Evolutionary conservation across 2,329 filamentous ascomycete genomes (phyloP).

Genomic region (Lachnellula hyalina): DNA sequence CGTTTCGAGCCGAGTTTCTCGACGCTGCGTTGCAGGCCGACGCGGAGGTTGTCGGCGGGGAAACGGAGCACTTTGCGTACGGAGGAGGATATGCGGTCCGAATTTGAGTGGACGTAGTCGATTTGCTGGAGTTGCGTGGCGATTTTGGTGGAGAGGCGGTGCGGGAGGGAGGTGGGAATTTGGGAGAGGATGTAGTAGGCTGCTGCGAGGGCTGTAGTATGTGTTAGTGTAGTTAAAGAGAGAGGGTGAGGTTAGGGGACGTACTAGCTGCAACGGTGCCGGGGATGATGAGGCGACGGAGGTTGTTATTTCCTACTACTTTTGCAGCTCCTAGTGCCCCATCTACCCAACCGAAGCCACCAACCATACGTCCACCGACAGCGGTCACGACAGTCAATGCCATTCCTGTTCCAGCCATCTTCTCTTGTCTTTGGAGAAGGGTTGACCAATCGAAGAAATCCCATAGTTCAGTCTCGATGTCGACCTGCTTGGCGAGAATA

Average conservation of each 20-base stretch:
- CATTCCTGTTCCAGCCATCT: constrained; percentile 90
- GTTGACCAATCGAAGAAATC: constrained; percentile 90
- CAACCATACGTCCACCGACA: constrained; percentile 73
- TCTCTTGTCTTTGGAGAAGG: constrained; percentile 85
- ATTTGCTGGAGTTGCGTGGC: constrained; percentile 71
- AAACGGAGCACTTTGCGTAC: constrained; percentile 85
- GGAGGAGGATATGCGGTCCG: constrained; percentile 74
- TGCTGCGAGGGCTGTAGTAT: constrained; percentile 59
- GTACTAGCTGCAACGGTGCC: constrained; percentile 73
- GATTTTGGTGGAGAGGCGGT: constrained; percentile 79
- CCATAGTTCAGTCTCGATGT: constrained; percentile 80
- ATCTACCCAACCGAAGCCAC: constrained; percentile 84
- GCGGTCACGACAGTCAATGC: constrained; percentile 87
- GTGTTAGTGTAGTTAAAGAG: constrained; percentile 31
- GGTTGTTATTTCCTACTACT: constrained; percentile 73
- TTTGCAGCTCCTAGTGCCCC: constrained; percentile 77
- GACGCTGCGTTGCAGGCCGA: constrained; percentile 76
- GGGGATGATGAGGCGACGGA: constrained; percentile 75
- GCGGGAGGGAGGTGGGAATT: constrained; percentile 84
- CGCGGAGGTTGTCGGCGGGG: constrained; percentile 80
- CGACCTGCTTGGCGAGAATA: constrained; percentile 74
- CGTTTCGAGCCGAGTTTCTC: constrained; percentile 75
- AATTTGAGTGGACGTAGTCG: constrained; percentile 90
- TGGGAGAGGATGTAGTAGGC: constrained; percentile 77
- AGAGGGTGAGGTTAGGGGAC: constrained; percentile 32